Evolutionary conservation across 164 flowering plant genomes (phyloP), one percentile per base, ranked within the genome.

Genomic region (Magnolia changhungtana): DNA sequence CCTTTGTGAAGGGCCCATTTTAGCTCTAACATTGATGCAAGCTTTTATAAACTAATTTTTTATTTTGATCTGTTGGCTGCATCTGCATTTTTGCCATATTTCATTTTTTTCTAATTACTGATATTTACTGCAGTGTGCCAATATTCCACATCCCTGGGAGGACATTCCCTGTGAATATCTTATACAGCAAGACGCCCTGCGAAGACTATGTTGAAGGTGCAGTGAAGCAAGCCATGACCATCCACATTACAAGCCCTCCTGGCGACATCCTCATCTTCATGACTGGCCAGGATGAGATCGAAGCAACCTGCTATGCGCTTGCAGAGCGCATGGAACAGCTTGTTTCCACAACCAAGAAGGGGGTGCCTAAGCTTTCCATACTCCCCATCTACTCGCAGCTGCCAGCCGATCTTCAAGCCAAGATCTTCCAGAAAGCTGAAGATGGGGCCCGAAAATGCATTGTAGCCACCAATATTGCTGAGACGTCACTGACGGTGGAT

Each of bases 251-350:
- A 16, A 89, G 95, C 67, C 87, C 93, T 64, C 94, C 97, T 7
- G 99, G 99, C 21, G 99, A 94, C 75, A 94, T 96, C 74, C 96
- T 96, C 50, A 91, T 96, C 58, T 96, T 96, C 83, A 90, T 96
- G 98, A 96, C 99, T 45, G 99, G 99, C 65, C 98, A 96, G 81
- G 99, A 96, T 84, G 99, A 96, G 83, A 96, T 96, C 69, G 99
- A 96, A 84, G 97, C 98, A 55, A 89, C 99, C 16, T 96, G 99
- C 75, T 90, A 86, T 85, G 91, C 97, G 13, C 94, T 96, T 70
- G 85, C 88, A 1, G 99, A 96, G 77, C 90, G 98, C 55, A 90
- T 92, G 89, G 98, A 96, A 76, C 97, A 92, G 84, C 90, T 94
- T 4, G 70, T 87, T 20, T 83, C 97, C 27, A 75, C 90, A 59